Percentiles rank a stretch among this genome's conserved stretches.
Conservation (phyloP, 768 basidiomycete genomes). For the Mycena metata region DNA sequence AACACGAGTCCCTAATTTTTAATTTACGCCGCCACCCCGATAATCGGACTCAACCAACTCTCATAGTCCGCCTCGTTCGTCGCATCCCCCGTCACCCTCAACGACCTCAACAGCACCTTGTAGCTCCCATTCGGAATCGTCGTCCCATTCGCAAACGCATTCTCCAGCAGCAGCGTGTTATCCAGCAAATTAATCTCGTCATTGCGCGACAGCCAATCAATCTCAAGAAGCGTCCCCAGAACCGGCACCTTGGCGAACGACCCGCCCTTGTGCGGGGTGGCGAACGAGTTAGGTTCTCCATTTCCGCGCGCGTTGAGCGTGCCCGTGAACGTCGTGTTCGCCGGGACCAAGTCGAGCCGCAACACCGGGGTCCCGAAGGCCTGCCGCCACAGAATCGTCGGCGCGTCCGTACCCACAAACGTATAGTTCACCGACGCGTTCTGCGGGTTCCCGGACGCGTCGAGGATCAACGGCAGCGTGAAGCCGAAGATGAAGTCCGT, state of each 20-base stretch:
- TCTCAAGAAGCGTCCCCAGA: slow-evolving; percentile 23
- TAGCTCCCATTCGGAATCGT: slow-evolving; percentile 58
- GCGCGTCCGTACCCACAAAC: slow-evolving; percentile 58
- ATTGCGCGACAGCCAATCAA: slow-evolving; percentile 30
- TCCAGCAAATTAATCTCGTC: slow-evolving; percentile 44
- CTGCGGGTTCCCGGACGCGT: slow-evolving; percentile 57
- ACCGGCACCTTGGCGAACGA: slow-evolving; percentile 50
- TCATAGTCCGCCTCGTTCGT: slow-evolving; percentile 59
- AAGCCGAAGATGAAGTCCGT: slow-evolving; percentile 63
- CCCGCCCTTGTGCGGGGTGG: slow-evolving; percentile 49
- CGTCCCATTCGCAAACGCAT: slow-evolving; percentile 60
- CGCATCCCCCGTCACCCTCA: slow-evolving; percentile 59
- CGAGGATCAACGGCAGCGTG: slow-evolving; percentile 57
- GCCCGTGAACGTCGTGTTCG: slow-evolving; percentile 55
- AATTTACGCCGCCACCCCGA: slow-evolving; percentile 18
- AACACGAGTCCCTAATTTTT: too few species aligned
- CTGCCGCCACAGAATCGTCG: slow-evolving; percentile 57
- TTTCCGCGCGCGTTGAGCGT: slow-evolving; percentile 55
- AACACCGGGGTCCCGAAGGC: slow-evolving; percentile 65
- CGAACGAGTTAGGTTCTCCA: slow-evolving; percentile 52
- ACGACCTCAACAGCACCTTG: slow-evolving; percentile 55
- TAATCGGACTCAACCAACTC: slow-evolving; percentile 58
- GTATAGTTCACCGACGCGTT: slow-evolving; percentile 60
- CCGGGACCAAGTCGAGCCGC: slow-evolving; percentile 63
- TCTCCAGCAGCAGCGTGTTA: slow-evolving; percentile 45